Conservation (phyloP, 192 early-diverging fungal species). For the Umbelopsis isabellina region DNA sequence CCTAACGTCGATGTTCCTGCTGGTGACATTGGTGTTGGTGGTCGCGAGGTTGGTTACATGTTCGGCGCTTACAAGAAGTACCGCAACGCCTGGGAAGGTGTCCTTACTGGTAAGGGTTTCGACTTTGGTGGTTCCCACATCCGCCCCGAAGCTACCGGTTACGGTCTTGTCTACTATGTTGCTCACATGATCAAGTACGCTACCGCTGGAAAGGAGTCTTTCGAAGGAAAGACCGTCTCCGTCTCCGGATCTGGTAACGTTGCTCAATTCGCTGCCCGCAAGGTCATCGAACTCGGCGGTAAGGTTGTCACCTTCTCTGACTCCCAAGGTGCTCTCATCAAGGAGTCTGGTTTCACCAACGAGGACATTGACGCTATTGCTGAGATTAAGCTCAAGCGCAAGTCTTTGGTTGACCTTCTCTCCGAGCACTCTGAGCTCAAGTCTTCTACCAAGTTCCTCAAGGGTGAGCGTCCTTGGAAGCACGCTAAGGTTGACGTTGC, state of each 20-base stretch:
- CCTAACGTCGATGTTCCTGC: conserved; percentile 56
- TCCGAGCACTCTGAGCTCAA: conserved; percentile 45
- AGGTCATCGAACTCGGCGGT: conserved; percentile 56
- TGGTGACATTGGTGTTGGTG: conserved; percentile 57
- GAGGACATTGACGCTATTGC: conserved; percentile 53
- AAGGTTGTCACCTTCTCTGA: conserved; percentile 56
- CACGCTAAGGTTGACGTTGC: conserved; percentile 49
- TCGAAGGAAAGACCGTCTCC: conserved; percentile 55
- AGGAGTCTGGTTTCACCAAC: conserved; percentile 53
- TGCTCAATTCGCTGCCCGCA: conserved; percentile 58
- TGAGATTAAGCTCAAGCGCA: conserved; percentile 58
- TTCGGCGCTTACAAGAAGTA: conserved; percentile 61
- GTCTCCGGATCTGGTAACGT: conserved; percentile 59
- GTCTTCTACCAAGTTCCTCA: conserved; percentile 51
- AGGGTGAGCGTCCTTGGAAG: conserved; percentile 58
- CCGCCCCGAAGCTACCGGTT: conserved; percentile 59
- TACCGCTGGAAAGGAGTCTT: conserved; percentile 35
- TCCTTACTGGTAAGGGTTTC: conserved; percentile 58
- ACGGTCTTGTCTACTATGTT: conserved; percentile 60
- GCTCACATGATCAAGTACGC: conserved; percentile 40
- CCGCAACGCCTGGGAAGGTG: conserved; percentile 53
- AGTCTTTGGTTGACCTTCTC: conserved; percentile 47
- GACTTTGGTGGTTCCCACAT: conserved; percentile 57
- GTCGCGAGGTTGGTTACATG: conserved; percentile 55
- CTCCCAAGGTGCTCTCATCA: conserved; percentile 54